Percentiles rank a stretch among this genome's conserved stretches.
phyloP scores from a whole-genome alignment of 148 eudicot genomes.

The Diospyros kaki region DNA sequence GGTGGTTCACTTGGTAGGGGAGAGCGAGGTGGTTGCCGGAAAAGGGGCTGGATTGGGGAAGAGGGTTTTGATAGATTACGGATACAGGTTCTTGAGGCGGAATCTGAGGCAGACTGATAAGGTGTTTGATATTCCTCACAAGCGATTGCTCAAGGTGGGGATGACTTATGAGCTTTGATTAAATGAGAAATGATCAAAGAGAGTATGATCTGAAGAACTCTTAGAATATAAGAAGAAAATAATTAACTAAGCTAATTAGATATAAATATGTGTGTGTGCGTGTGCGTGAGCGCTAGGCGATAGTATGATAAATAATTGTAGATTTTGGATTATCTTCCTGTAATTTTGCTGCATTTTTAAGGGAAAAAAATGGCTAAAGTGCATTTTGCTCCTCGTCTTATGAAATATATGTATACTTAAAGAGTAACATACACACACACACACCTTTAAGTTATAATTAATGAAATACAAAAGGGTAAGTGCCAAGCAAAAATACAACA shows the following conservation, averaged over 20 bases:
- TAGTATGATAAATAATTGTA: too few species aligned
- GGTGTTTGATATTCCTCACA: constrained; percentile 29
- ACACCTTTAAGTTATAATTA: too few species aligned
- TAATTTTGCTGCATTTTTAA: neutral
- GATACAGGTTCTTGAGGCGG: constrained; percentile 25
- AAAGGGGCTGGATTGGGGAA: constrained; percentile 22
- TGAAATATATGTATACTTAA: too few species aligned
- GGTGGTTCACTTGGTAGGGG: constrained; percentile 40
- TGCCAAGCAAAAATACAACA: too few species aligned
- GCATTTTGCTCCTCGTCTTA: too few species aligned
- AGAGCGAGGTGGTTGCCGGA: constrained; percentile 31
- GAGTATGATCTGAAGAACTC: too few species aligned
- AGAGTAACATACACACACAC: too few species aligned
- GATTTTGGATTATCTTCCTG: neutral
- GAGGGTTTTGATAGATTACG: constrained; percentile 29
- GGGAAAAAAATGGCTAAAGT: neutral
- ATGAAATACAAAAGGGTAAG: too few species aligned
- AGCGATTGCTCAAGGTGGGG: constrained; percentile 34
- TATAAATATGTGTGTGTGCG: neutral
- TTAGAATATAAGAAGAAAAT: too few species aligned
- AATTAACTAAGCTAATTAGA: neutral
- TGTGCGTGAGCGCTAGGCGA: too few species aligned
- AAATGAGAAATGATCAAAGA: too few species aligned
- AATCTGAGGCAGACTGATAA: constrained; percentile 29
- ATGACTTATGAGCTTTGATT: constrained; percentile 50